Percentiles rank a stretch among this genome's conserved stretches.
phyloP scores from a whole-genome alignment of 1,139 yeast genomes.

The Debaryomyces psychrophilus region DNA sequence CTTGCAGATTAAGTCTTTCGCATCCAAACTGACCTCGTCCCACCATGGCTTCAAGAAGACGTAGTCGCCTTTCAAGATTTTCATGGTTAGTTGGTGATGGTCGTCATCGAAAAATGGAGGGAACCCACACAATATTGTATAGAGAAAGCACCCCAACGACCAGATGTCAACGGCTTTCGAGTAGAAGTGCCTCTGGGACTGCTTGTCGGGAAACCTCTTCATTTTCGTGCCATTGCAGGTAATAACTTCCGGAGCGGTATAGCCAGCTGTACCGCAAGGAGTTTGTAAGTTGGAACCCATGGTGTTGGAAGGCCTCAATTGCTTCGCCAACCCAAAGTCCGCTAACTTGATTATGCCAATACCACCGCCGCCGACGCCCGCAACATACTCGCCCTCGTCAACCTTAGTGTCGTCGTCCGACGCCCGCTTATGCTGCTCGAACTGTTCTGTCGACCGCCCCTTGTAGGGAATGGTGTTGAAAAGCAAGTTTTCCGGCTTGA shows the following conservation, averaged over 20 bases:
- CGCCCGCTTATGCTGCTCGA: constrained; percentile 50
- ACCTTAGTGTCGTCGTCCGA: constrained; percentile 77
- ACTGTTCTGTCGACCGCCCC: constrained; percentile 50
- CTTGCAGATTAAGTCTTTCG: constrained; percentile 63
- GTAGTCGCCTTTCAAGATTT: constrained; percentile 82
- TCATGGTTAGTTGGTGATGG: constrained; percentile 75
- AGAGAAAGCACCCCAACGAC: constrained; percentile 93
- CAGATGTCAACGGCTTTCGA: constrained; percentile 94
- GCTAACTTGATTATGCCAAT: constrained; percentile 86
- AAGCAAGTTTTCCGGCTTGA: constrained; percentile 90
- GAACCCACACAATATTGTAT: constrained; percentile 89
- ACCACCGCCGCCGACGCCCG: constrained; percentile 87
- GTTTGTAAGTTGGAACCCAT: constrained; percentile 56
- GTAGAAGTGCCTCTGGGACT: constrained; percentile 69
- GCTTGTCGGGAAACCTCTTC: constrained; percentile 21
- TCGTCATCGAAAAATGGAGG: constrained; percentile 96
- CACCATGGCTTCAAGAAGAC: constrained; percentile 93
- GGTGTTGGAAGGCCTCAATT: constrained; percentile 55
- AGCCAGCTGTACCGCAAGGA: constrained; percentile 67
- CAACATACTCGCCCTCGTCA: constrained; percentile 84
- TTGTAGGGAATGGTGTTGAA: constrained; percentile 52
- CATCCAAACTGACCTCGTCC: constrained; percentile 86
- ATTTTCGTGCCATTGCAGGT: constrained; percentile 31
- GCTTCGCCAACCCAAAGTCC: constrained; percentile 91
- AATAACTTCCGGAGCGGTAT: constrained; percentile 92